Evolutionary conservation across 108 stramenopile species (phyloP).

Genomic region (Fragilariopsis cylindrus): DNA sequence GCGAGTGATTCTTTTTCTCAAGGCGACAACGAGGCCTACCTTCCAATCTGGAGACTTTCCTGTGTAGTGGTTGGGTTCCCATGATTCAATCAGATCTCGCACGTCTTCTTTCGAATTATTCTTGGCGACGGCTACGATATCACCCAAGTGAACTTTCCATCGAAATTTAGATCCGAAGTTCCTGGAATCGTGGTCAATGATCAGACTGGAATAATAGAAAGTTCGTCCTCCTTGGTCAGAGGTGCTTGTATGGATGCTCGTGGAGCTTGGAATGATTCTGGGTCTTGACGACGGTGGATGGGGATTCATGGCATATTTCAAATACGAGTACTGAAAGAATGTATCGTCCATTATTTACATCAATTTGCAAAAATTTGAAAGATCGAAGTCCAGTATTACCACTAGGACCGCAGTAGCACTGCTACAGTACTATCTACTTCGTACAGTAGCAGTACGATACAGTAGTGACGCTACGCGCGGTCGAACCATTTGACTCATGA

Average conservation of each 20-base stretch:
- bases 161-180: not conserved
- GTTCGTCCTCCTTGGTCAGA: not conserved
- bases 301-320: too few species aligned
- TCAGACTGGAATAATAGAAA: constrained; percentile 18
- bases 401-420: too few species aligned
- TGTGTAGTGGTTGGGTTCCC: constrained; percentile 31
- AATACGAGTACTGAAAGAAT: too few species aligned
- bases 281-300: not conserved
- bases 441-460: too few species aligned
- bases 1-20: constrained; percentile 15
- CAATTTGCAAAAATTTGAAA: too few species aligned
- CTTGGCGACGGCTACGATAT: constrained; percentile 28
- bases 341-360: too few species aligned
- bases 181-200: constrained; percentile 1
- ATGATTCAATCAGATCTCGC: constrained; percentile 18
- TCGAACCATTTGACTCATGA: too few species aligned
- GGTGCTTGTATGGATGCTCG: constrained; percentile 6
- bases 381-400: too few species aligned
- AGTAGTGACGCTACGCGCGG: too few species aligned
- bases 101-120: not conserved
- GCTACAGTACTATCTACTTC: too few species aligned
- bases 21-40: constrained; percentile 27
- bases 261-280: constrained; percentile 14
- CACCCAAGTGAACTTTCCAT: constrained; percentile 40
- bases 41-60: constrained; percentile 37